These are phyloP conservation scores for Microdochium bolleyi DNA, from an alignment of 2,329 filamentous ascomycete species.

Conservation along the genomic window DNA sequence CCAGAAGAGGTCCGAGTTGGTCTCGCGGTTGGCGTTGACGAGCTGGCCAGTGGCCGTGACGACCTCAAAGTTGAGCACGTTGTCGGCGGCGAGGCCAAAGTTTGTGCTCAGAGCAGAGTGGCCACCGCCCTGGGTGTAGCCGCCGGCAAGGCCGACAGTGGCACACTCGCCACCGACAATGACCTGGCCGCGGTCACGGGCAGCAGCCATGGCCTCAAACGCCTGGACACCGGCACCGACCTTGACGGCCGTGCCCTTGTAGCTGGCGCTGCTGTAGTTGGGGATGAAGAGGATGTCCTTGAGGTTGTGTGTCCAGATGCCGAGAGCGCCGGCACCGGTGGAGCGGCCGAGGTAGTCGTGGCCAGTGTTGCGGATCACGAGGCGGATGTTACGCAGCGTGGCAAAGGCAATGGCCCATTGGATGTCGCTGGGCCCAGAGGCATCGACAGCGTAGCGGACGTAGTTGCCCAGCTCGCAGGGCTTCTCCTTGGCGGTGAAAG, in stretches of 20 bases:
- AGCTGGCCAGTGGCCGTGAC: constrained; percentile 41
- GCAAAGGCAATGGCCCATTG: constrained; percentile 24
- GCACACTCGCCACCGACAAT: constrained; percentile 40
- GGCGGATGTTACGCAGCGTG: constrained; percentile 24
- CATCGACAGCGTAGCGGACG: constrained; percentile 29
- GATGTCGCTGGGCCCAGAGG: constrained; percentile 19
- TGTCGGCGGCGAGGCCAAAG: constrained; percentile 53
- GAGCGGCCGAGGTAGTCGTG: constrained; percentile 37
- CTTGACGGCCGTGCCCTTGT: constrained; percentile 42
- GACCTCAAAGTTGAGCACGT: constrained; percentile 47
- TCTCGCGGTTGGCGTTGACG: constrained; percentile 34
- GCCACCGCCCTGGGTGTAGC: constrained; percentile 53
- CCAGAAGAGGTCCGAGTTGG: constrained; percentile 55
- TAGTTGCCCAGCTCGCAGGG: constrained; percentile 37
- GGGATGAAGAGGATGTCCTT: constrained; percentile 24
- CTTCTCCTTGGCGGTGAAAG: constrained; percentile 26
- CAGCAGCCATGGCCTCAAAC: constrained; percentile 32
- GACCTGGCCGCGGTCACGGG: constrained; percentile 26
- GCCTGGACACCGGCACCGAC: constrained; percentile 46
- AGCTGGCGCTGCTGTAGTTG: constrained; percentile 29
- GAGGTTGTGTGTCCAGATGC: constrained; percentile 32
- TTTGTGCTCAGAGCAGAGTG: constrained; percentile 42
- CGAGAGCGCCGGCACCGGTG: constrained; percentile 35
- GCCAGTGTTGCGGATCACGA: constrained; percentile 35
- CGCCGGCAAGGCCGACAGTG: constrained; percentile 50